Evolutionary conservation across 768 basidiomycete species (phyloP), one percentile per base, ranked within the genome.

Genomic region (Suillus paluster): DNA sequence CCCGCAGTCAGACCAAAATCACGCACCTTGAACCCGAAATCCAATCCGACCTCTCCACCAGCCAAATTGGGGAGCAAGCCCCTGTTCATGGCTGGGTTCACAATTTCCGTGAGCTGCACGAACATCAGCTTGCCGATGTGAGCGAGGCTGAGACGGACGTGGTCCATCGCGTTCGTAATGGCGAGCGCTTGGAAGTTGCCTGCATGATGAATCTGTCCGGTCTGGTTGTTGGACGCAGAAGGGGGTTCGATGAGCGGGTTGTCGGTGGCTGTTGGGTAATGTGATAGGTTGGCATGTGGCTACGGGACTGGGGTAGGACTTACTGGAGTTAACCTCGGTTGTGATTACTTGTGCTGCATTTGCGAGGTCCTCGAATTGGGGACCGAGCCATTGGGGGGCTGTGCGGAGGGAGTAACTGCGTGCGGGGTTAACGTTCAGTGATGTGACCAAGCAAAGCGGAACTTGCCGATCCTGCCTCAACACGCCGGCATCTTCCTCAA

Each of bases 141-240:
- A 52, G 88, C 81, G n/a, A 91, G 77, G 23, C 81, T 81, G 27
- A 91, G 80, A 34, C 93, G 89, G 19, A 90, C 91, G 74, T 93
- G 92, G 73, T 95, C 93, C 91, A 94, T 94, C 14, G 88, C 86
- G 59, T 91, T 93, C 9, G 91, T 91, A 44, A 95, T 86, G 4
- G 91, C 81, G 83, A 92, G 90, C 0, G 92, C 91, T 71, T 95
- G 93, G 85, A 95, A 95, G 72, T 95, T 95, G 17, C 94, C 94
- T 34, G 92, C 94, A 60, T 94, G 84, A 72, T 94, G 90, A 21
- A 94, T 80, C 57, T 77, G 78, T 2, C 86, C 74, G 53, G 73
- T 45, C 2, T 23, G 62, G 23, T 66, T 63, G 45, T 81, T 81
- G 5, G 54, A 55, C 66, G 92, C 89, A 46, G 89, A 78, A 4